Evolutionary conservation across 768 basidiomycete species (phyloP).

Genomic region (Leccinum boreale): DNA sequence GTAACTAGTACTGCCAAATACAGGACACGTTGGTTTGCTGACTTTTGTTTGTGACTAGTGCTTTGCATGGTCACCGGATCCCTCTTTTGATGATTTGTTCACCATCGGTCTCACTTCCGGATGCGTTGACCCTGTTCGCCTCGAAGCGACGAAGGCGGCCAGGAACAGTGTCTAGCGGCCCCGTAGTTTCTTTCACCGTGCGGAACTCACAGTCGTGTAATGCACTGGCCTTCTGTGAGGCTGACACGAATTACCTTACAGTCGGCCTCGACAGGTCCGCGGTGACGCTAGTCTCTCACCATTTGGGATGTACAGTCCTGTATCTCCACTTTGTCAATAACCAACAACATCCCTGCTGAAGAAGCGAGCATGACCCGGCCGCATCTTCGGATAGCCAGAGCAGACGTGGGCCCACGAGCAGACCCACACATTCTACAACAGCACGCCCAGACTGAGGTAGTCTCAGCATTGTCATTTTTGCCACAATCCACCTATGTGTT

Average conservation of each 20-base stretch:
- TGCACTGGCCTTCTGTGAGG: conserved; percentile 63
- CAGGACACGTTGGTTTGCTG: not conserved
- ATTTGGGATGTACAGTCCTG: conserved; percentile 65
- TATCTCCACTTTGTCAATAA: conserved; percentile 36
- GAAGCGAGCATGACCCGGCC: conserved; percentile 22
- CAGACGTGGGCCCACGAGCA: conserved; percentile 32
- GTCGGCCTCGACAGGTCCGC: conserved; percentile 75
- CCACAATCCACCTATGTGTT: conserved; percentile 63
- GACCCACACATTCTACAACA: conserved; percentile 64
- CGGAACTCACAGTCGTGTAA: conserved; percentile 70
- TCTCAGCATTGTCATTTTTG: conserved; percentile 72
- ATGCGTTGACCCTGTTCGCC: conserved; percentile 68
- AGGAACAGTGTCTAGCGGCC: conserved; percentile 55
- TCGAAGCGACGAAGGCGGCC: conserved; percentile 60
- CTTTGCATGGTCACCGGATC: conserved; percentile 80
- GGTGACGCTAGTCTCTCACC: conserved; percentile 66
- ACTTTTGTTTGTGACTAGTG: conserved; percentile 46
- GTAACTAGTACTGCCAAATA: not conserved
- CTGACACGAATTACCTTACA: conserved; percentile 71
- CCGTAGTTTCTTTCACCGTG: conserved; percentile 56
- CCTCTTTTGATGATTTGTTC: conserved; percentile 63
- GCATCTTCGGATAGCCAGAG: conserved; percentile 36
- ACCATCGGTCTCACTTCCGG: conserved; percentile 74
- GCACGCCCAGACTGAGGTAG: conserved; percentile 66
- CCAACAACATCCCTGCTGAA: conserved; percentile 6